Evolutionary conservation across 2,329 filamentous ascomycete species (phyloP), one percentile per base, ranked within the genome.

Genomic region (Raffaelea albimanens): DNA sequence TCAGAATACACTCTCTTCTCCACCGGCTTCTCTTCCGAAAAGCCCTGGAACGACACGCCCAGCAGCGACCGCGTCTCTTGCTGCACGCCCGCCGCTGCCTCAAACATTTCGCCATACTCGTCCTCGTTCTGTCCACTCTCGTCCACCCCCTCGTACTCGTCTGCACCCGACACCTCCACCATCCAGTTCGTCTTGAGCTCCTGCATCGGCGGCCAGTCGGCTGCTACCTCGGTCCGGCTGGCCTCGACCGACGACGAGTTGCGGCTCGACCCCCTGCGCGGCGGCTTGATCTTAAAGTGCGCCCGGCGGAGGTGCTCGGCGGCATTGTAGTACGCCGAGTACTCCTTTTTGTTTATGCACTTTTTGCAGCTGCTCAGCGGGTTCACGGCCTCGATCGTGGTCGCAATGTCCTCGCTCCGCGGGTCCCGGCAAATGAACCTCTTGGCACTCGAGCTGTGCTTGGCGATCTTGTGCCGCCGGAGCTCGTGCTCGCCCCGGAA

Each of bases 321-420:
- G 1, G 90, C 91, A 58, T 97, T 97, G 67, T 97, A 96, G 67
- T 96, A 93, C 16, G 86, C 87, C 3, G 85, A 85, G 57, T 97
- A 97, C 50, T 78, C 76, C 70, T 95, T 96, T 47, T 75, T 68
- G 40, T 75, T 75, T 43, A 74, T 76, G 63, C 91, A 97, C 43
- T 85, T 78, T 65, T 95, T 95, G 76, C 90, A 96, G 55, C 85
- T 84, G 44, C 72, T 70, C 31, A 97, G 75, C 38, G 89, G 82
- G 45, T 65, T 76, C 67, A 75, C 73, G 64, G 67, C 79, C 61
- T 56, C 72, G 57, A 63, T 76, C 67, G 64, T 55, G 50, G 65
- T 62, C 18, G 57, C 53, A 3, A 70, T 58, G 8, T 70, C 70
- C 16, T 57, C 59, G 0, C 58, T 55, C 11, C 60, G 57, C 1